Conservation (phyloP, 2,329 filamentous ascomycete species). For the Leptographium lundbergii region DNA sequence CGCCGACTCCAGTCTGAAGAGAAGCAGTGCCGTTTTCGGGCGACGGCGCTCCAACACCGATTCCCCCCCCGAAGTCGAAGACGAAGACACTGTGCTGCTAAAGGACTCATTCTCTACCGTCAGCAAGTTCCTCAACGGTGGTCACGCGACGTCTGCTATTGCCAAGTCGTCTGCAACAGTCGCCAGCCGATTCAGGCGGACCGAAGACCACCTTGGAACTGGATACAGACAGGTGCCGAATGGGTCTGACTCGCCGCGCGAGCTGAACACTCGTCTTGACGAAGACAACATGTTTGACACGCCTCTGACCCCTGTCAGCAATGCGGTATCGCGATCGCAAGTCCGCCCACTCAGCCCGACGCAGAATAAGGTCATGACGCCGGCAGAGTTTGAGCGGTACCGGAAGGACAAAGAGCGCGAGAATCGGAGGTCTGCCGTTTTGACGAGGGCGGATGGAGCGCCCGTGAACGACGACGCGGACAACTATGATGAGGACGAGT, state of each 20-base stretch:
- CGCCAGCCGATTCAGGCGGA: conserved; percentile 22
- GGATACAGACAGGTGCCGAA: conserved; percentile 18
- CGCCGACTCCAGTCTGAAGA: conserved; percentile 20
- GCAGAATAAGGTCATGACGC: conserved; percentile 75
- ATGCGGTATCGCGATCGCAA: conserved; percentile 22
- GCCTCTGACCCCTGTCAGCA: conserved; percentile 25
- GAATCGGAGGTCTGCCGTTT: conserved; percentile 24
- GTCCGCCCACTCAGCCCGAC: conserved; percentile 26
- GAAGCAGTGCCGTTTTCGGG: conserved; percentile 18
- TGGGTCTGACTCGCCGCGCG: conserved; percentile 19
- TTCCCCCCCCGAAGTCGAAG: conserved; percentile 20
- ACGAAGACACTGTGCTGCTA: conserved; percentile 40
- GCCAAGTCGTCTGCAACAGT: conserved; percentile 1
- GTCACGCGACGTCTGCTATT: conserved; percentile 13
- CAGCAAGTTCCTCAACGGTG: conserved; percentile 28
- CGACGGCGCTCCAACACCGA: conserved; percentile 17
- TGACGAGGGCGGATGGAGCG: conserved; percentile 32
- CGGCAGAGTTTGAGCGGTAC: conserved; percentile 74
- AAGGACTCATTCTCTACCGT: conserved; percentile 37
- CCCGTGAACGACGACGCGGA: conserved; percentile 43
- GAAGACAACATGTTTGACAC: conserved; percentile 46
- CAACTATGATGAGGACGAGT: conserved; percentile 56
- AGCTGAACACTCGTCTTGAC: conserved; percentile 28
- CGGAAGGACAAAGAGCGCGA: conserved; percentile 60
- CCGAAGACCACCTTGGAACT: conserved; percentile 23